phyloP scores from a whole-genome alignment of 2,329 filamentous ascomycete species.

The Exophiala aquamarina region DNA sequence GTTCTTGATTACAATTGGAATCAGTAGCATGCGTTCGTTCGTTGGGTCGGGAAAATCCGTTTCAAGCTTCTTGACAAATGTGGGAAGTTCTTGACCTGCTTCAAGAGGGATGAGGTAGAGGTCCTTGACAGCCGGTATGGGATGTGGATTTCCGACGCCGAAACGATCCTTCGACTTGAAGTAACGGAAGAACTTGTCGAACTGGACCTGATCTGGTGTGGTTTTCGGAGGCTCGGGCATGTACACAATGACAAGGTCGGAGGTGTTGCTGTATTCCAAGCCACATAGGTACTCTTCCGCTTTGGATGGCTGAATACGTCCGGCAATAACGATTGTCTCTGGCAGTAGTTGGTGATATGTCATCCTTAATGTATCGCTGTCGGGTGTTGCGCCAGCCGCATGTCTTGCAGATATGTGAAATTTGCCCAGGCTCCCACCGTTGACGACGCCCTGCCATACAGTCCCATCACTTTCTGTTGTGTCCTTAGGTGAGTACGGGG shows the following conservation, averaged over 20 bases:
- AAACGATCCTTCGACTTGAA: constrained; percentile 80
- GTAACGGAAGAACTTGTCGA: constrained; percentile 80
- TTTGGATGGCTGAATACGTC: constrained; percentile 72
- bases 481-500: constrained; percentile 80
- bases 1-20: constrained; percentile 80
- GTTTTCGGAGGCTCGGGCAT: constrained; percentile 54
- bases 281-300: constrained; percentile 91
- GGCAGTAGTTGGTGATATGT: constrained; percentile 75
- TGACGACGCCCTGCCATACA: constrained; percentile 74
- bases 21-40: constrained; percentile 73
- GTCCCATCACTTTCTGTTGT: constrained; percentile 67
- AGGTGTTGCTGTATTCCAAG: constrained; percentile 75
- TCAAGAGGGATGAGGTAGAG: constrained; percentile 88
- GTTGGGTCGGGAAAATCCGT: constrained; percentile 76
- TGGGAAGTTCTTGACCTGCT: constrained; percentile 69
- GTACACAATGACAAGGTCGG: constrained; percentile 79
- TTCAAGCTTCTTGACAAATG: constrained; percentile 85
- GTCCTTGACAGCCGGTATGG: constrained; percentile 74
- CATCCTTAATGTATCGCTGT: constrained; percentile 27
- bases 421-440: constrained; percentile 75
- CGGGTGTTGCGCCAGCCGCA: constrained; percentile 72
- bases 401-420: constrained; percentile 77
- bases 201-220: constrained; percentile 56
- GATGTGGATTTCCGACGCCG: constrained; percentile 79
- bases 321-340: constrained; percentile 61